Evolutionary conservation across 441 rosid species (phyloP), one percentile per base, ranked within the genome.

Genomic region (Mallotus repandus): DNA sequence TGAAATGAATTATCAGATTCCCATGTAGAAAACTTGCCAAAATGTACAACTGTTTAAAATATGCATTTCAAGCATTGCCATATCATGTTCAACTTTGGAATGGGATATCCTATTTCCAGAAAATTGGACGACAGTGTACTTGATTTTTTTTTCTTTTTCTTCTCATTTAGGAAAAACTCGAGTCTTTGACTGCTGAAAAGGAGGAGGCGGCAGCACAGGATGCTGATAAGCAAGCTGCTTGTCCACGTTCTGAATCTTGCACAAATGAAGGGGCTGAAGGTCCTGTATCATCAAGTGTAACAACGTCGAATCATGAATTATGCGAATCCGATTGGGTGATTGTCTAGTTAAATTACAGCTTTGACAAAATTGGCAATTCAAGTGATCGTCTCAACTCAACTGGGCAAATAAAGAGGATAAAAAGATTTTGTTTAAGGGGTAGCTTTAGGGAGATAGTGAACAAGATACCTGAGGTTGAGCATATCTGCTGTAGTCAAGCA

Each of bases 261-360:
- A 18, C 41, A 63, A 64, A 21, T 29, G 63, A 66, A 59, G 50
- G 55, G 70, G 29, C 29, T 0, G 74, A 68, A 45, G 58, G 9
- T 22, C 69, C 22, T 22, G 74, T 54, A 32, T 69, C 65, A 38
- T 14, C 19, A 10, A 5, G 0, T 29, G 45, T 7, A n/a, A 35
- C 48, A 5, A 1, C 50, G 68, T 53, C 32, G 43, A 76, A 79
- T 25, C 15, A 52, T n/a, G 76, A 63, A 25, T 35, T 35, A 45
- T 55, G 52, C 32, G 81, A 80, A 22, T 75, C 78, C 10, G 86
- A 76, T 41, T 83, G 79, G 86, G 79, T 73, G 73, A 64, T 83
- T 59, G 50, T 82, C 62, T 76, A 78, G 69, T 48, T 43, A 64
- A 63, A 35, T 71, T 19, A 15, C 18, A 0, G 16, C 11, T 12